These are phyloP conservation scores for Colletotrichum caudatum DNA, from an alignment of 2,329 filamentous ascomycete genomes.

Conservation along the genomic window DNA sequence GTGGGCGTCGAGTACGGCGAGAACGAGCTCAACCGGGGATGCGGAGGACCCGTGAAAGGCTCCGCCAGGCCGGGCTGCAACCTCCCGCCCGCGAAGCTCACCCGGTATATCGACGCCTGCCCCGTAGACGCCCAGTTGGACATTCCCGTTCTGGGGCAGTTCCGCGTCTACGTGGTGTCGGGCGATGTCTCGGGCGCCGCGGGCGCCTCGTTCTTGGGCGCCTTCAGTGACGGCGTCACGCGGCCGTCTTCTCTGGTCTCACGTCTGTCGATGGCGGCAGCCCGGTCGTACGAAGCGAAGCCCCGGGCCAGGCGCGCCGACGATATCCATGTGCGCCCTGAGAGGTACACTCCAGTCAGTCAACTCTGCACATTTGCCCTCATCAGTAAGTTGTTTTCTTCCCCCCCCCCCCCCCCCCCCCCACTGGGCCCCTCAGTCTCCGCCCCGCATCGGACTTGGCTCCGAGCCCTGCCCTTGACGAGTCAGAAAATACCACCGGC, in stretches of 20 bases:
- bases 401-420: background rate
- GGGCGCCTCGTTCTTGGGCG: slow-evolving; percentile 67
- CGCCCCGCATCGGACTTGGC: background rate
- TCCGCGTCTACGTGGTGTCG: slow-evolving; percentile 78
- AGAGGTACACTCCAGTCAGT: slow-evolving; percentile 77
- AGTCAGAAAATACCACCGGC: slow-evolving; percentile 10
- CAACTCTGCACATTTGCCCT: slow-evolving; percentile 67
- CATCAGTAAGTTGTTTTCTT: slow-evolving; percentile 65
- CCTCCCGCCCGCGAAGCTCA: slow-evolving; percentile 76
- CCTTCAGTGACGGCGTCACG: slow-evolving; percentile 67
- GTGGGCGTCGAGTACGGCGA: slow-evolving; percentile 72
- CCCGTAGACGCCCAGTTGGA: slow-evolving; percentile 82
- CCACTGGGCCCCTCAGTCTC: background rate
- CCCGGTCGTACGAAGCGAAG: slow-evolving; percentile 70
- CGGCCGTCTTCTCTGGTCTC: slow-evolving; percentile 66
- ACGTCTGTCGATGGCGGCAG: slow-evolving; percentile 68
- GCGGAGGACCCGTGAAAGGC: slow-evolving; percentile 55
- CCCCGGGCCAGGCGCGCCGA: slow-evolving; percentile 62
- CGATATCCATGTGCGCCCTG: slow-evolving; percentile 75
- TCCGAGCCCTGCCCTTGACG: background rate
- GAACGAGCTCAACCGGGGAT: slow-evolving; percentile 62
- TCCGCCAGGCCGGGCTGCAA: slow-evolving; percentile 65
- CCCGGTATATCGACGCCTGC: slow-evolving; percentile 81
- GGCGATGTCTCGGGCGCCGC: slow-evolving; percentile 64
- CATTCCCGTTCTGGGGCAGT: slow-evolving; percentile 81